Evolutionary conservation across 306 rosid species (phyloP), one percentile per base, ranked within the genome.

Genomic region (Sicyos edulis): DNA sequence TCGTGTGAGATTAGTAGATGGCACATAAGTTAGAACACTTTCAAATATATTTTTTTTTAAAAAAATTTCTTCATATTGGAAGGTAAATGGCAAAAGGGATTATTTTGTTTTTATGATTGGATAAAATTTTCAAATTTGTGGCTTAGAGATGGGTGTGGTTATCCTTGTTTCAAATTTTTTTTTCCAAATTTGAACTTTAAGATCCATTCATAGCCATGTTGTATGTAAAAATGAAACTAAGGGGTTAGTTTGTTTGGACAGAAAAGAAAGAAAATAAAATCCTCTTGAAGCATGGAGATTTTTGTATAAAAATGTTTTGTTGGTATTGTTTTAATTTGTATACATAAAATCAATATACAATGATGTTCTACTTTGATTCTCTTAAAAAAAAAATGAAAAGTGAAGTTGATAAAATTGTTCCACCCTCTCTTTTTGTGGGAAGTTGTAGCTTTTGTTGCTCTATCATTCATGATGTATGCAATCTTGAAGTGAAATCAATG

Each of bases 401-500:
- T 15, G 49, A n/a, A 63, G 26, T 63, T 40, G 70, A 26, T 17
- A 40, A 59, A 59, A 59, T 24, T 26, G 17, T 59, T 59, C 19
- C 17, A 24, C 40, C 5, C 10, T 13, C 63, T 58, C 14, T 24
- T 7, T n/a, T 59, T 7, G 65, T 11, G 11, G 66, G 6, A 29
- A 16, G 4, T n/a, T 34, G 22, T 34, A 32, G 49, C 22, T 61
- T 32, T 40, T 63, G 42, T 42, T 63, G 60, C 29, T 64, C 17
- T 42, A 17, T 10, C 50, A n/a, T 42, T 64, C 14, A 62, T 17
- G 70, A 64, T 9, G 53, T 40, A 64, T 64, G 51, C 73, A 68
- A 68, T 22, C 56, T 12, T 14, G 88, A 82, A 58, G 74, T 68
- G 72, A 82, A 59, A 14, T 79, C 58, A 20, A 73, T 22, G 83